Evolutionary conservation across 768 basidiomycete species (phyloP).

Genomic region (Rhodotorula sphaerocarpa): DNA sequence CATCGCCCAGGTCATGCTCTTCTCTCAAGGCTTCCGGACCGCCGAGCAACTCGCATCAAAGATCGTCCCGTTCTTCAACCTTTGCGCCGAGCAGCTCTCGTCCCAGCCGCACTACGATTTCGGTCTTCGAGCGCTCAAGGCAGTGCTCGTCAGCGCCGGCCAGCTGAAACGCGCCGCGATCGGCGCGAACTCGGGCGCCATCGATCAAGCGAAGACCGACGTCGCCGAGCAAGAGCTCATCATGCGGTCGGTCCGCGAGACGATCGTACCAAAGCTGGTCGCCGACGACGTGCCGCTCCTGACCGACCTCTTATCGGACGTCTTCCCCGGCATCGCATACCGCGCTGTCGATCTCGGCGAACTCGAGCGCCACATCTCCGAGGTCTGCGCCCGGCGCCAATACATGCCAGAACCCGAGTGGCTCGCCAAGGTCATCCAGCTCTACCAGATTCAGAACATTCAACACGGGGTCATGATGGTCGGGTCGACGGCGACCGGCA

Average conservation of each 20-base stretch:
- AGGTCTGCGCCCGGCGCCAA: constrained; percentile 76
- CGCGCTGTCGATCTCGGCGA: constrained; percentile 77
- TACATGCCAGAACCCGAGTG: constrained; percentile 80
- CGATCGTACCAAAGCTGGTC: constrained; percentile 94
- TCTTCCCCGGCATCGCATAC: constrained; percentile 93
- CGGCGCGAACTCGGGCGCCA: background rate
- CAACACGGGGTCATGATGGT: constrained; percentile 99
- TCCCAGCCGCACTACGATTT: constrained; percentile 99
- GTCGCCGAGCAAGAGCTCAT: constrained; percentile 88
- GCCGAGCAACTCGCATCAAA: constrained; percentile 96
- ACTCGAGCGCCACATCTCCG: constrained; percentile 72
- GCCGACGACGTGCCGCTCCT: constrained; percentile 93
- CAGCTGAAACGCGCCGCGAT: constrained; percentile 85
- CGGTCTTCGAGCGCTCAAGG: constrained; percentile 91
- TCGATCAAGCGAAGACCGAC: constrained; percentile 45
- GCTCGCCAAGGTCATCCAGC: constrained; percentile 89
- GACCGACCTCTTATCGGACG: constrained; percentile 86
- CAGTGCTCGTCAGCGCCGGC: constrained; percentile 92
- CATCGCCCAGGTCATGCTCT: constrained; percentile 98
- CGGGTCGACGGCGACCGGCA: constrained; percentile 90
- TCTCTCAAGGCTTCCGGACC: constrained; percentile 97
- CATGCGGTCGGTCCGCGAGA: constrained; percentile 96
- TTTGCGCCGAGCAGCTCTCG: constrained; percentile 93
- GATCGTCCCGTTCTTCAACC: constrained; percentile 98
- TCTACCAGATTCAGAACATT: constrained; percentile 99